A percentile compares a stretch with the other conserved stretches of the same genome.
Conservation (phyloP, 176 grass and related monocot genomes). For the Paspalum notatum region DNA sequence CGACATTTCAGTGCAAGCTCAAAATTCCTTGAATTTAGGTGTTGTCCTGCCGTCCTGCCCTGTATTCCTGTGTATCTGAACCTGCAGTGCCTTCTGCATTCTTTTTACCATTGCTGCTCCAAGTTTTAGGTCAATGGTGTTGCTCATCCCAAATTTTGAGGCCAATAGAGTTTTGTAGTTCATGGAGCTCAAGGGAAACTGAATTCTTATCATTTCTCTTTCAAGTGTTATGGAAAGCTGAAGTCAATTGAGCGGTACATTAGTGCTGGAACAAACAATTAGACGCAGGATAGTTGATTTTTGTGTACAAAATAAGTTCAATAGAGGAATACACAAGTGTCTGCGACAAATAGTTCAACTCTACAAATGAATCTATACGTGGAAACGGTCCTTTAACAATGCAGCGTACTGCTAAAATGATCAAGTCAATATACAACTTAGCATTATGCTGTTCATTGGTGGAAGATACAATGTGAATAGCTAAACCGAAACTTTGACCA, state of each 20-base stretch:
- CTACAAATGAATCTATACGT: background rate
- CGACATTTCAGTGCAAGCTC: background rate
- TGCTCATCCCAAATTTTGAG: background rate
- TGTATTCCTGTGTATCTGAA: background rate
- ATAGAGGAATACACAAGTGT: background rate
- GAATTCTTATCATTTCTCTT: background rate
- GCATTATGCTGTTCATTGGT: background rate
- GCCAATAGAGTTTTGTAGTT: background rate
- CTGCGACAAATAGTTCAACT: slow-evolving; percentile 7
- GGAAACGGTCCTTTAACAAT: background rate
- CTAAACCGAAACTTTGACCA: background rate
- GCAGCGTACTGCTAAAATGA: background rate
- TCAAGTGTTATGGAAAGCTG: background rate
- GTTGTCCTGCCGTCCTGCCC: background rate
- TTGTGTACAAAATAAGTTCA: background rate
- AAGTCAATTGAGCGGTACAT: background rate
- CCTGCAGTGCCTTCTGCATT: slow-evolving; percentile 12
- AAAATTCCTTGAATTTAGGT: background rate
- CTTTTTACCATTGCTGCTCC: background rate
- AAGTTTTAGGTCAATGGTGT: background rate
- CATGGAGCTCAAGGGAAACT: background rate
- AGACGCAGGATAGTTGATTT: slow-evolving; percentile 2
- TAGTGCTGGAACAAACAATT: background rate
- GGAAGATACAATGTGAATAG: background rate
- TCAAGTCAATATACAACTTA: background rate